Base-by-base conservation (phyloP, 2,329 filamentous ascomycete genomes). In the Sclerotinia minor region DNA sequence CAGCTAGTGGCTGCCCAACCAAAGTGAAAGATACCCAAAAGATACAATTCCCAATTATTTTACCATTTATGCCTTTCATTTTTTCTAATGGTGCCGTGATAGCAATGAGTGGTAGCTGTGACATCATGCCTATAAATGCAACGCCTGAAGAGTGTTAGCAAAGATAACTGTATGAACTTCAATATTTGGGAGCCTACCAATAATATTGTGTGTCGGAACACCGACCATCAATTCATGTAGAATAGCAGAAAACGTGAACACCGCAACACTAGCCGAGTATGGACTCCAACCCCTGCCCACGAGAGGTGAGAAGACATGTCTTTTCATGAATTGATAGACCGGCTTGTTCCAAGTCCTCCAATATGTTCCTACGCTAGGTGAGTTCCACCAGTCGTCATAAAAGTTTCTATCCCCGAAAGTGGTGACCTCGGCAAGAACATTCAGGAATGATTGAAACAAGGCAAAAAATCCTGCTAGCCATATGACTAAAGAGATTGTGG, bases 381-480 rank as follows among this genome's bases (percentile, higher is more conserved):
- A 92, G 77, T 99, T 99, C 95, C 95, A 99, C 95, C 95, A 99
- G 76, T 97, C 93, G 49, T 92, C 90, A 79, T 99, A 99, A 79
- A 99, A 99, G 64, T 94, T 91, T 41, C 95, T 87, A 78, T 99
- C 95, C 24, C 90, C 95, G 75, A 99, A 99, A 54, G 86, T 85
- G 82, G 92, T 90, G 17, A 98, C 82, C 78, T 99, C 95, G 4
- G 94, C 94, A 26, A 98, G 82, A 0, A 92, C 92, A 76, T 99
- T 99, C 61, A 99, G 82, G 70, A 92, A 89, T 1, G 92, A 94
- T 77, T 99, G 95, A 81, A 99, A 99, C 19, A 98, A 81, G 2
- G 94, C 95, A 75, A 97, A 98, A 83, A 99, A 99, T 7, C 95
- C 94, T 1, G 94, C 94, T 0, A 99, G 89, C 95, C 95, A 99